Base-by-base conservation (phyloP, 805 yeast species). In the Pichia ethanolica region DNA sequence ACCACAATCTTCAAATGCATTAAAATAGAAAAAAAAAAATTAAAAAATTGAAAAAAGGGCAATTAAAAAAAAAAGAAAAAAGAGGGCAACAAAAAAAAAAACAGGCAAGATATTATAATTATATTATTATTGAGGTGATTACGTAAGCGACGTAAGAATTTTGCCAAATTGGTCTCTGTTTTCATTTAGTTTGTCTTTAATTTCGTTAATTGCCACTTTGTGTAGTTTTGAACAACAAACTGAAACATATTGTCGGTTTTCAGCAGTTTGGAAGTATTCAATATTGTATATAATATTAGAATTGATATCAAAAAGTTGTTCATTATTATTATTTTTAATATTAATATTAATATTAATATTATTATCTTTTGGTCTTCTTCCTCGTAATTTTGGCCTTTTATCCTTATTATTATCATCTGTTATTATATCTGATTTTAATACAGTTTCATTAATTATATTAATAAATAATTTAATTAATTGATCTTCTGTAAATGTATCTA, bases 101-200 rank as follows among this genome's bases (percentile, higher is more conserved):
- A n/a, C n/a, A n/a, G n/a, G n/a, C n/a, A n/a, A n/a, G n/a, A n/a
- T n/a, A n/a, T n/a, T n/a, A n/a, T n/a, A n/a, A n/a, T n/a, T n/a
- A n/a, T n/a, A n/a, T n/a, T n/a, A n/a, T n/a, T n/a, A n/a, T n/a
- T n/a, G n/a, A n/a, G n/a, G n/a, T n/a, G n/a, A n/a, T n/a, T n/a
- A n/a, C n/a, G 45, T 42, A 38, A 42, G 45, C 45, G 12, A 27
- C 28, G 20, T 4, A 4, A 42, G 5, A 10, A 42, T 10, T 6
- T 11, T 34, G 42, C 45, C 38, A 46, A 42, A 36, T 33, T 44
- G 33, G 37, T 49, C 35, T 13, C 39, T 38, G 20, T 50, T 42
- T 20, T 5, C 12, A n/a, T 35, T 47, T 11, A 45, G 25, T 20
- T 53, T 33, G n/a, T 36, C 37, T 30, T 41, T 54, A 11, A 42